phyloP scores from a whole-genome alignment of 2,329 filamentous ascomycete genomes.

The Claviceps africana region DNA sequence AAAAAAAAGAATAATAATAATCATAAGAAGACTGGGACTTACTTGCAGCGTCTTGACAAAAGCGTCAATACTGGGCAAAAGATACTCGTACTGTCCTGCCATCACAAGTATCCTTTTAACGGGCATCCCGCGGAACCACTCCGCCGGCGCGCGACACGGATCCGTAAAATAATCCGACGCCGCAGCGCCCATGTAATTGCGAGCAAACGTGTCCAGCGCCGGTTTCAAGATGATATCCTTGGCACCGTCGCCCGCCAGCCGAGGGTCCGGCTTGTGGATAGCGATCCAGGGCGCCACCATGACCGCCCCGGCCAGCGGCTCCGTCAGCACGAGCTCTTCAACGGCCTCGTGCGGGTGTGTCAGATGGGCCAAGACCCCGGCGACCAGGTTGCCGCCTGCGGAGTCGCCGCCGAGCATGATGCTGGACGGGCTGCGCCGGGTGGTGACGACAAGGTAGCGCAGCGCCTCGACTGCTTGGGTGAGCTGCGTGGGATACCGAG shows the following conservation, averaged over 20 bases:
- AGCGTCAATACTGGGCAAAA: conserved; percentile 7
- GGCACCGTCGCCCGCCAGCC: conserved; percentile 4
- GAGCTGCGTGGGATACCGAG: conserved; percentile 10
- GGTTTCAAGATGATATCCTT: conserved; percentile 6
- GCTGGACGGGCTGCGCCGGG: conserved; percentile 2
- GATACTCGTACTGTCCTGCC: conserved; percentile 8
- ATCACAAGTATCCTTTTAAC: conserved; percentile 7
- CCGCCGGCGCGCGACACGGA: conserved; percentile 7
- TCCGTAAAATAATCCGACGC: conserved; percentile 10
- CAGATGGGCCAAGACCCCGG: conserved; percentile 10
- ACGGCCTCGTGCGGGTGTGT: conserved; percentile 9
- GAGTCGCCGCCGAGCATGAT: conserved; percentile 11
- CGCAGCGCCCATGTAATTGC: conserved; percentile 6
- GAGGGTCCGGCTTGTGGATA: conserved; percentile 1
- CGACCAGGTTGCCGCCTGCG: conserved; percentile 9
- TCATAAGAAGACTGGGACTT: background rate
- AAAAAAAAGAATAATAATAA: background rate
- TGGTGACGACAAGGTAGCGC: conserved; percentile 7
- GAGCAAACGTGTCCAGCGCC: conserved; percentile 4
- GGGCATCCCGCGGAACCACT: conserved; percentile 9
- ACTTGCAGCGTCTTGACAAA: conserved; percentile 10
- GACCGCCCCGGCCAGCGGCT: conserved; percentile 6
- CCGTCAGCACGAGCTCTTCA: conserved; percentile 4
- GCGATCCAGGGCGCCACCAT: conserved; percentile 9
- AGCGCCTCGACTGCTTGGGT: conserved; percentile 10